These are phyloP conservation scores for Beauveria bassiana DNA, from an alignment of 2,329 filamentous ascomycete genomes.

Conservation along the genomic window DNA sequence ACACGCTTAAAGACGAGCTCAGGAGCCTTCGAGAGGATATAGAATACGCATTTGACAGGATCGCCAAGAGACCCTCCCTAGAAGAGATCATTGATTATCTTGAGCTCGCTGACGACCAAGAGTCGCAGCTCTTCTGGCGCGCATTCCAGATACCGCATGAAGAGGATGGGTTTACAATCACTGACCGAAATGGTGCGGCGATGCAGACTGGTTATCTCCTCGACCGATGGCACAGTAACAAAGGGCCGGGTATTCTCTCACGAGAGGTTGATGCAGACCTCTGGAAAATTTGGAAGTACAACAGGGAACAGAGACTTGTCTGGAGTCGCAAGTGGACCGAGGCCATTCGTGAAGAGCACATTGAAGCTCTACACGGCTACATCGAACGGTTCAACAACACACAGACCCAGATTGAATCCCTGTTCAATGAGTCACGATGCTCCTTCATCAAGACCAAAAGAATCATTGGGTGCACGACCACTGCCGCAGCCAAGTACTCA, in stretches of 20 bases:
- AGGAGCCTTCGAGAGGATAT: not conserved
- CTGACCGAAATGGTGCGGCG: not conserved
- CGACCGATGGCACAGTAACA: conserved; percentile 42
- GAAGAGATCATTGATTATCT: conserved; percentile 10
- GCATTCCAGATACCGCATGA: conserved; percentile 7
- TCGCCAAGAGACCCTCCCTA: not conserved
- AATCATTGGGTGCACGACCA: conserved; percentile 66
- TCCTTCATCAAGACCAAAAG: conserved; percentile 42
- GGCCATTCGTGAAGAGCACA: conserved; percentile 42
- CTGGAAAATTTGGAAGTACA: conserved; percentile 45
- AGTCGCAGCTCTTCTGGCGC: conserved; percentile 3
- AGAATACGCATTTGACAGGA: not conserved
- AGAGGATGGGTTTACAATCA: not conserved
- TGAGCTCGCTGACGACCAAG: conserved; percentile 6
- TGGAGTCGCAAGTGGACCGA: conserved; percentile 36
- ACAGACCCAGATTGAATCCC: conserved; percentile 32
- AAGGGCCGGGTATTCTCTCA: conserved; percentile 30
- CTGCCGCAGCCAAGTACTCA: conserved; percentile 55
- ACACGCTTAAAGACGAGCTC: not conserved
- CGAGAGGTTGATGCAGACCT: no score
- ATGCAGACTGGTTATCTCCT: conserved; percentile 39
- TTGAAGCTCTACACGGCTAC: conserved; percentile 30
- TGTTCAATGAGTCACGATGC: conserved; percentile 36
- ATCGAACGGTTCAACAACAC: conserved; percentile 33
- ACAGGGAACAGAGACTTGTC: conserved; percentile 23